Evolutionary conservation across 768 basidiomycete genomes (phyloP).

Genomic region (Lactarius sp.): DNA sequence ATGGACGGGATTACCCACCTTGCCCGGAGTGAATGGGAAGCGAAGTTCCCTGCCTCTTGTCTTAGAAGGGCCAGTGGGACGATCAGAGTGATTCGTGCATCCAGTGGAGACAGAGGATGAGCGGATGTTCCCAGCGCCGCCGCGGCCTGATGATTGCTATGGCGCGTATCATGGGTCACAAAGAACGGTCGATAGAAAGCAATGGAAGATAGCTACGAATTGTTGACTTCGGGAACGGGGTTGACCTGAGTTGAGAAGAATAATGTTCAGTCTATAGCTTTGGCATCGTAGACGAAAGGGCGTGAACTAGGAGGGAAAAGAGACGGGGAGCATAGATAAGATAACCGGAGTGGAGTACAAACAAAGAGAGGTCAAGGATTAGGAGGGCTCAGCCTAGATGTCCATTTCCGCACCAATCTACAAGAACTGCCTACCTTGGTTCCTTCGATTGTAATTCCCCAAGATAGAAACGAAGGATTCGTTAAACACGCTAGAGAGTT

Average conservation of each 20-base stretch:
- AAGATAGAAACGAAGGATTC: background rate
- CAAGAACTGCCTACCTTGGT: background rate
- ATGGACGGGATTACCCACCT: background rate
- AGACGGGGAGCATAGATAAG: background rate
- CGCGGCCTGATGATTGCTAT: slow-evolving; percentile 18
- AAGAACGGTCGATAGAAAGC: too few species aligned
- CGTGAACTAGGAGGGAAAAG: background rate
- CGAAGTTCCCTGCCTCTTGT: slow-evolving; percentile 5
- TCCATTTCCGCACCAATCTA: background rate
- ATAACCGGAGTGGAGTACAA: background rate
- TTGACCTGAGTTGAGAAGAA: background rate
- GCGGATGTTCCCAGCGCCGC: slow-evolving; percentile 18
- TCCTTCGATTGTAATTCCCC: background rate
- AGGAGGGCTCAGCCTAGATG: background rate
- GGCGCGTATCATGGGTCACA: background rate
- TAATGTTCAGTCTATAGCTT: background rate
- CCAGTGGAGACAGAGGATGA: background rate
- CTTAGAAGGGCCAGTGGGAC: background rate
- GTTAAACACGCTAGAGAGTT: background rate
- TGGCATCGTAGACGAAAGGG: background rate
- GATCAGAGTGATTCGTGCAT: background rate
- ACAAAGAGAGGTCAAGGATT: background rate
- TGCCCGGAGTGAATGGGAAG: background rate
- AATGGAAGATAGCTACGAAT: background rate
- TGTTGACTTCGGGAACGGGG: background rate